Percentiles rank a stretch among this genome's conserved stretches.
Conservation (phyloP, 768 basidiomycete species). For the Trametes maxima region DNA sequence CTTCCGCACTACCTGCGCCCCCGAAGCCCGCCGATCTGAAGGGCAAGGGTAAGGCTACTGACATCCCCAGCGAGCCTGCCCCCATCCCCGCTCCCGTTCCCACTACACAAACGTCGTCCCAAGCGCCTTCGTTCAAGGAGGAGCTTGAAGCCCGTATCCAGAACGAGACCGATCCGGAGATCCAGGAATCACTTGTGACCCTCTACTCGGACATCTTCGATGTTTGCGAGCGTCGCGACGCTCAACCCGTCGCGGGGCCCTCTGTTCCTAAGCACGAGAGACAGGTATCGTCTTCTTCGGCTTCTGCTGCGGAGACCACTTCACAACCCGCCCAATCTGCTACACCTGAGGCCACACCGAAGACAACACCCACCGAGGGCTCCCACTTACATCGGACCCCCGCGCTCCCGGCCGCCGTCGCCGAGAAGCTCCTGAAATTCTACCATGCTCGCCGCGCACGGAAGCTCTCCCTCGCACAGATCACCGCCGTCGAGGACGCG, state of each 20-base stretch:
- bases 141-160: conserved; percentile 19
- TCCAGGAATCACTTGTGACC: conserved; percentile 15
- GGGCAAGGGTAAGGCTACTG: conserved; percentile 29
- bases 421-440: conserved; percentile 34
- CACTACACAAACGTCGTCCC: not conserved
- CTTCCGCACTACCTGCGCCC: not conserved
- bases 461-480: conserved; percentile 42
- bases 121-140: conserved; percentile 17
- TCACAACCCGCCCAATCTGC: not conserved
- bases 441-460: conserved; percentile 31
- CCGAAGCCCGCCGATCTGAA: conserved; percentile 14
- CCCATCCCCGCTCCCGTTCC: not conserved
- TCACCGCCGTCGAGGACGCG: conserved; percentile 45
- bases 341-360: not conserved
- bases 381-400: conserved; percentile 23
- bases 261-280: not conserved
- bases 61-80: conserved; percentile 5
- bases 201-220: conserved; percentile 25
- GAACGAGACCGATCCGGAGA: conserved; percentile 21
- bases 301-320: not conserved
- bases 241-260: conserved; percentile 8
- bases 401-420: conserved; percentile 23
- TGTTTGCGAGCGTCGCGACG: too few species aligned
- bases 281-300: not conserved
- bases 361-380: not conserved